Conservation (phyloP, 139 green algal species). For the Tetradesmus lagerheimii region DNA sequence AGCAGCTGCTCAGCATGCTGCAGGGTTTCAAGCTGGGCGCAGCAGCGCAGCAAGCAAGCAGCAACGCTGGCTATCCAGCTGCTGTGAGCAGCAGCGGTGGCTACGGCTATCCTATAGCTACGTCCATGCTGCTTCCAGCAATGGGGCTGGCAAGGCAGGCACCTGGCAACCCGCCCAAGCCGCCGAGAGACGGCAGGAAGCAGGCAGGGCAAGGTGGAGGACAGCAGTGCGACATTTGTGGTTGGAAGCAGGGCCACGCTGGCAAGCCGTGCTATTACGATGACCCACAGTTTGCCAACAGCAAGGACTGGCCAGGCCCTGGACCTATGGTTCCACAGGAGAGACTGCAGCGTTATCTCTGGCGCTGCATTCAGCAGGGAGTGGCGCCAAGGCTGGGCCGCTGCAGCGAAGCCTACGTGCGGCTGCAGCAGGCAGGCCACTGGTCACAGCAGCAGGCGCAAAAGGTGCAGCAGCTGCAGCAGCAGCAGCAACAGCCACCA, state of each 20-base stretch:
- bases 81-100: background rate
- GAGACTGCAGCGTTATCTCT: background rate
- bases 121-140: background rate
- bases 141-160: background rate
- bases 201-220: background rate
- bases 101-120: no score
- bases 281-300: background rate
- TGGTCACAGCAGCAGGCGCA: background rate
- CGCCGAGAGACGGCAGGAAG: background rate
- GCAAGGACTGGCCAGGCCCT: background rate
- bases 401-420: constrained; percentile 38
- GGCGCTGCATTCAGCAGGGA: background rate
- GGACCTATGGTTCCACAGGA: background rate
- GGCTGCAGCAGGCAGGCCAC: background rate
- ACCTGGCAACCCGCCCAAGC: background rate
- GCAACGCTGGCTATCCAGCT: background rate
- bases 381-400: background rate
- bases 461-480: background rate
- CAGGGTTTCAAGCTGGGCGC: background rate
- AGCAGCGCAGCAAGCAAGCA: background rate
- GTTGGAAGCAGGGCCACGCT: background rate
- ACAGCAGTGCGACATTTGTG: background rate
- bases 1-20: background rate
- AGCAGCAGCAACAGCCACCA: background rate
- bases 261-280: background rate